A percentile compares a stretch with the other conserved stretches of the same genome.
These are phyloP conservation scores for Fusarium sororula DNA, from an alignment of 2,329 filamentous ascomycete species.

Conservation along the genomic window DNA sequence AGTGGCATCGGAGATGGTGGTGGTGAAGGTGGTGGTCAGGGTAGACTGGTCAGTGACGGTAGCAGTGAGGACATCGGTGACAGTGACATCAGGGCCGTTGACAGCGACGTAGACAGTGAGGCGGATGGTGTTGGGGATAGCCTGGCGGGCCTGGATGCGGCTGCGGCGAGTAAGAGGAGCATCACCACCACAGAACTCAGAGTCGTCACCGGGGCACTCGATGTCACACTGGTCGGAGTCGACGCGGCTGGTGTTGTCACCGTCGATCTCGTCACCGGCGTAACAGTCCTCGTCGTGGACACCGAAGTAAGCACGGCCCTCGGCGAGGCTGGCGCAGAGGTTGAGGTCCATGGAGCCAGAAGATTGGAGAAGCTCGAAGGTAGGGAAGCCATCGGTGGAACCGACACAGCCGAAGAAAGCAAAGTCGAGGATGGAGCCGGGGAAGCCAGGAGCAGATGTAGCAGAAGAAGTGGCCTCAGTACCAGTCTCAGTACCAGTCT, in stretches of 20 bases:
- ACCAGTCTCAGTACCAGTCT: slow-evolving; percentile 29
- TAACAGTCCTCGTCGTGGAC: slow-evolving; percentile 39
- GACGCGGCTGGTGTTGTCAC: slow-evolving; percentile 9
- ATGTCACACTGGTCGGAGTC: slow-evolving; percentile 19
- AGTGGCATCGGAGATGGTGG: slow-evolving; percentile 14
- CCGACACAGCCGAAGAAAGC: slow-evolving; percentile 41
- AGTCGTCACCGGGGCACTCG: slow-evolving; percentile 34
- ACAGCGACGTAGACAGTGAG: slow-evolving; percentile 36
- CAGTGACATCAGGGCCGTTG: neutral
- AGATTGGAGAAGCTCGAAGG: slow-evolving; percentile 29
- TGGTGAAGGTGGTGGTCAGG: slow-evolving; percentile 32
- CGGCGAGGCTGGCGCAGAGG: slow-evolving; percentile 39
- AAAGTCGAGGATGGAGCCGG: slow-evolving; percentile 32
- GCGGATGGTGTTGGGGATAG: slow-evolving; percentile 32
- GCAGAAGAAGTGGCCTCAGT: slow-evolving; percentile 38
- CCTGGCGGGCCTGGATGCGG: slow-evolving; percentile 32
- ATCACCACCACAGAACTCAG: slow-evolving; percentile 36
- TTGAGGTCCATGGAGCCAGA: slow-evolving; percentile 38
- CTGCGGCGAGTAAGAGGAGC: slow-evolving; percentile 12
- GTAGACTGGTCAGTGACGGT: slow-evolving; percentile 30
- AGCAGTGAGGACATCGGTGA: slow-evolving; percentile 13
- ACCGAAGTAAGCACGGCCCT: slow-evolving; percentile 40
- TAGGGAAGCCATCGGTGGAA: slow-evolving; percentile 34
- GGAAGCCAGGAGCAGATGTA: slow-evolving; percentile 26
- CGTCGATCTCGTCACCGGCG: slow-evolving; percentile 33